Evolutionary conservation across 805 yeast species (phyloP).

Genomic region (Wickerhamiella occidentalis): DNA sequence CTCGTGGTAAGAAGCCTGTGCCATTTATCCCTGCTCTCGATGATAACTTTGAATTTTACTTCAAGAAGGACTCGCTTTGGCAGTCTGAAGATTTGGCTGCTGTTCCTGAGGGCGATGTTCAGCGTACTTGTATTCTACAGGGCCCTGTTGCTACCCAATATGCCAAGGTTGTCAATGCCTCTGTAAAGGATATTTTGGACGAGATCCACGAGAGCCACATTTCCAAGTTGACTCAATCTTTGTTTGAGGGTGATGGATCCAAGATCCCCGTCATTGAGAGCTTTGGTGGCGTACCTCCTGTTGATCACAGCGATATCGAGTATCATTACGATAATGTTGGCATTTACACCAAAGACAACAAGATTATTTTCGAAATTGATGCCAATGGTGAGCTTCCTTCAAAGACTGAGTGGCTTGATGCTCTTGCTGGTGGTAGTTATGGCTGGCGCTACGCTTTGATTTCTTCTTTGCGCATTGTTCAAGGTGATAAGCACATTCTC

Average conservation of each 20-base stretch:
- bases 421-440: conserved; percentile 64
- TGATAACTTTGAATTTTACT: conserved; percentile 86
- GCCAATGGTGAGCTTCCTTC: conserved; percentile 25
- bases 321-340: conserved; percentile 23
- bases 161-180: conserved; percentile 79
- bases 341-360: conserved; percentile 16
- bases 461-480: conserved; percentile 67
- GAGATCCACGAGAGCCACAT: conserved; percentile 85
- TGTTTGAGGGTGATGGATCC: conserved; percentile 56
- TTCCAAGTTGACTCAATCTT: conserved; percentile 44
- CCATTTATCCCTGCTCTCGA: conserved; percentile 95
- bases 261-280: conserved; percentile 80
- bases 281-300: conserved; percentile 57
- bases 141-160: conserved; percentile 98
- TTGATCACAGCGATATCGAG: conserved; percentile 26
- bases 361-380: conserved; percentile 31
- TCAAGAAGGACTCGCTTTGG: conserved; percentile 98
- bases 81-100: conserved; percentile 96
- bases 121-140: conserved; percentile 96
- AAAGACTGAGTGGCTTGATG: conserved; percentile 54
- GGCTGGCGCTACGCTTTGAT: conserved; percentile 91
- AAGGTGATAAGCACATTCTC: conserved; percentile 63
- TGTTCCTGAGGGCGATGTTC: conserved; percentile 90
- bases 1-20: conserved; percentile 89
- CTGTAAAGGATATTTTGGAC: conserved; percentile 83